Evolutionary conservation across 2,329 filamentous ascomycete genomes (phyloP), one percentile per base, ranked within the genome.

Genomic region (Paramyrothecium sp.): DNA sequence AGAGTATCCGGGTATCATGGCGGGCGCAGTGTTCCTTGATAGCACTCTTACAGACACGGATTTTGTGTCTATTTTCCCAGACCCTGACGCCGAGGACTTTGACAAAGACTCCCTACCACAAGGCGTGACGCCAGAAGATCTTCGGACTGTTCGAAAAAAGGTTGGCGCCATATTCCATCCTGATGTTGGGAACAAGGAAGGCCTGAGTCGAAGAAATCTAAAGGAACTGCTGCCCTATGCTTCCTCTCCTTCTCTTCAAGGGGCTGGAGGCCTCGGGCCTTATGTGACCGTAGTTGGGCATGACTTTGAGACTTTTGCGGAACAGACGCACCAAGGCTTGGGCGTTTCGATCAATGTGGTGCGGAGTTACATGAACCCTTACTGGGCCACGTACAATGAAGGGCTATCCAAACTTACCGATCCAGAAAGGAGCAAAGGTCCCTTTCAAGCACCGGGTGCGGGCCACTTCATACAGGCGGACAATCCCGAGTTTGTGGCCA

Each of bases 31-130:
- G 1, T 75, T 86, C 10, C 77, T 87, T 1, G 84, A 87, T 64
- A 83, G 78, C 38, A 80, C 84, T 60, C 78, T 87, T 66, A 80
- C 83, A 17, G 83, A 86, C 63, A 78, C 78, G 0, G 80, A 86
- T 61, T 81, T 82, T 30, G 76, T 83, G 2, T 80, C 78, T 7
- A 59, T 85, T 4, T 83, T 82, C 65, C 83, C 84, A 0, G 77
- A 87, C 60, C 82, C 83, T 0, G 81, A 84, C 56, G 71, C 70
- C 0, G 58, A 73, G 1, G 70, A 56, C 4, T 85, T 85, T 60
- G 73, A 82, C 51, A 63, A 65, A 63, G 49, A 1, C 23, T 23
- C 53, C 19, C 49, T 67, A 2, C 63, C 65, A 0, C 0, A 51
- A 0, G 63, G 65, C 0, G 44, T 65, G 1, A 63, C 63, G 1